Conservation (phyloP, 257 asterid genomes). For the Hygrophila difformis region DNA sequence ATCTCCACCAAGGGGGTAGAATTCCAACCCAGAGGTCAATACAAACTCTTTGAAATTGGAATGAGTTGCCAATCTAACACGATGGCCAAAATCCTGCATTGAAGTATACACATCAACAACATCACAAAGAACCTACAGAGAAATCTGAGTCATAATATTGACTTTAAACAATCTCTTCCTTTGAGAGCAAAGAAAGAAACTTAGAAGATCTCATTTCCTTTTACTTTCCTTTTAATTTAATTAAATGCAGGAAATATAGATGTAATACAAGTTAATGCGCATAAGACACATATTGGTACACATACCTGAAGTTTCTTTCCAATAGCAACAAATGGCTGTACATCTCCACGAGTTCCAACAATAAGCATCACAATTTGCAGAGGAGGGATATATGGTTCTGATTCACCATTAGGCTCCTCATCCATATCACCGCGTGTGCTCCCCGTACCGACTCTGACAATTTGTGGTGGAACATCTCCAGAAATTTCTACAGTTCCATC, state of each 20-base stretch:
- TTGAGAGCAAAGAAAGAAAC: constrained; percentile 8
- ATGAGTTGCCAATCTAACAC: constrained; percentile 93
- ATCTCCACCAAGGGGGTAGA: constrained; percentile 95
- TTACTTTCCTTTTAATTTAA: too few relatives aligned
- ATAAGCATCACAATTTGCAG: constrained; percentile 81
- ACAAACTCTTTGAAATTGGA: constrained; percentile 95
- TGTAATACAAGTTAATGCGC: too few relatives aligned
- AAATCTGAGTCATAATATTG: background rate
- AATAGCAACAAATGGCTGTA: constrained; percentile 89
- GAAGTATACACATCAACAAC: constrained; percentile 23
- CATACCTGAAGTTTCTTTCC: constrained; percentile 70
- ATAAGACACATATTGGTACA: background rate
- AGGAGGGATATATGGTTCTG: constrained; percentile 64
- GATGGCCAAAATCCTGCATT: constrained; percentile 93
- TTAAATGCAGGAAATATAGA: too few relatives aligned
- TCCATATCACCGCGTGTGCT: constrained; percentile 32
- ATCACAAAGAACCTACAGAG: constrained; percentile 6
- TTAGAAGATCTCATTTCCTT: background rate
- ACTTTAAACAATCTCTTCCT: background rate
- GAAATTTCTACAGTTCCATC: constrained; percentile 93
- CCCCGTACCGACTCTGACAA: constrained; percentile 32
- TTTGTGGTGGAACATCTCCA: constrained; percentile 44
- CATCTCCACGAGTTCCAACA: constrained; percentile 95
- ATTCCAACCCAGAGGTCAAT: constrained; percentile 88
- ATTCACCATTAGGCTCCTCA: constrained; percentile 48